Evolutionary conservation across 257 asterid genomes (phyloP).

Genomic region (Jasminum sambac): DNA sequence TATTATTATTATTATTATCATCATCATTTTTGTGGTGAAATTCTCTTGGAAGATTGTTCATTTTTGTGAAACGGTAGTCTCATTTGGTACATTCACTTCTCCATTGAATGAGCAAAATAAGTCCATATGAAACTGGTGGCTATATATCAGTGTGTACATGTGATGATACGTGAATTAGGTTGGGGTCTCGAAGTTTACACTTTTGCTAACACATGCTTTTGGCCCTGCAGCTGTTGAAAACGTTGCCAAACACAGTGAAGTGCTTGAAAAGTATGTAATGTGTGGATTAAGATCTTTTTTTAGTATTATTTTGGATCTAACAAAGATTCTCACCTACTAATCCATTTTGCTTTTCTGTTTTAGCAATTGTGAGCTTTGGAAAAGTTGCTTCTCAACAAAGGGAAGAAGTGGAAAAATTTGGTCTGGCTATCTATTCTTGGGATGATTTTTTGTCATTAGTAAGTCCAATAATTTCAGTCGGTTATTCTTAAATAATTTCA

Average conservation of each 20-base stretch:
- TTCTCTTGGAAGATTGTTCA: not conserved
- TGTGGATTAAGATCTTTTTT: slow-evolving; percentile 21
- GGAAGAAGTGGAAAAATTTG: slow-evolving; percentile 63
- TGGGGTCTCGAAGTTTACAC: slow-evolving; percentile 15
- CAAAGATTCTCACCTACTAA: slow-evolving; percentile 10
- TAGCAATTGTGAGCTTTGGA: slow-evolving; percentile 93
- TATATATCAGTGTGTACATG: slow-evolving; percentile 10
- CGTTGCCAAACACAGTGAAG: slow-evolving; percentile 61
- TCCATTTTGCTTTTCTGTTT: slow-evolving; percentile 20
- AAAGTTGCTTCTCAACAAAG: slow-evolving; percentile 63
- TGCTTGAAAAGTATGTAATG: slow-evolving; percentile 73
- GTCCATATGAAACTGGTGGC: slow-evolving; percentile 15
- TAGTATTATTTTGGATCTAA: slow-evolving; percentile 20
- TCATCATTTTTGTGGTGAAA: not conserved
- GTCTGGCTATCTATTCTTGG: slow-evolving; percentile 69
- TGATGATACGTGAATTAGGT: slow-evolving; percentile 9
- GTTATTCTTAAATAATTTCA: slow-evolving; percentile 14
- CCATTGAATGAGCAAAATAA: slow-evolving; percentile 1
- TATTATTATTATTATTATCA: slow-evolving; percentile 13
- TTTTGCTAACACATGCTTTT: slow-evolving; percentile 31
- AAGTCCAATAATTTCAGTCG: slow-evolving; percentile 32
- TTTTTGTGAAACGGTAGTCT: not conserved
- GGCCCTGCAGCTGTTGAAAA: slow-evolving; percentile 74
- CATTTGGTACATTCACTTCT: slow-evolving; percentile 5
- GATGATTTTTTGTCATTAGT: slow-evolving; percentile 74